A percentile compares a stretch with the other conserved stretches of the same genome.
Conservation (phyloP, 75 land plant genomes). For the Pinus albicaulis region DNA sequence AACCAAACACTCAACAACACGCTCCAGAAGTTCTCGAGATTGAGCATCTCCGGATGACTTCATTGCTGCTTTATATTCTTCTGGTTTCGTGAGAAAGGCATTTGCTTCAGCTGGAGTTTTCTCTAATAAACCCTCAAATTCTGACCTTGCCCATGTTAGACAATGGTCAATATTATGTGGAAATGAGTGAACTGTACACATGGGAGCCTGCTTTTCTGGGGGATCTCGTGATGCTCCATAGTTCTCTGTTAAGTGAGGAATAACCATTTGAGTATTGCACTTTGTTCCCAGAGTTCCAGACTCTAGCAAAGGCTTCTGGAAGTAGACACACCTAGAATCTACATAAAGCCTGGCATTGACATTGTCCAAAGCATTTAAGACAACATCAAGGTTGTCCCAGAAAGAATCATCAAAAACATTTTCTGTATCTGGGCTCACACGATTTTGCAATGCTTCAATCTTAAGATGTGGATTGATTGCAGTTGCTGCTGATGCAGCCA, state of each 20-base stretch:
- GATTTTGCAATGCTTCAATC: constrained; percentile 83
- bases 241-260: constrained; percentile 93
- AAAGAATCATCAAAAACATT: constrained; percentile 87
- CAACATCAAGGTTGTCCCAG: constrained; percentile 78
- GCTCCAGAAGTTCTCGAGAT: constrained; percentile 81
- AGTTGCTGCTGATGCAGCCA: constrained; percentile 80
- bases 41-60: constrained; percentile 90
- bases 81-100: constrained; percentile 57
- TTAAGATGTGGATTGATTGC: constrained; percentile 61
- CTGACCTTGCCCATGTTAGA: constrained; percentile 92
- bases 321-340: constrained; percentile 85
- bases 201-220: constrained; percentile 97
- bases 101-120: constrained; percentile 89
- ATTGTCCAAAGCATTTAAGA: constrained; percentile 89
- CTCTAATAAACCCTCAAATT: constrained; percentile 92
- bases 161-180: constrained; percentile 96
- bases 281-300: constrained; percentile 90
- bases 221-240: constrained; percentile 98
- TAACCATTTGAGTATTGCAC: constrained; percentile 98
- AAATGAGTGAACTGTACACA: constrained; percentile 97
- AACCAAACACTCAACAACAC: constrained; percentile 77
- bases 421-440: constrained; percentile 85
- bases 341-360: constrained; percentile 89
- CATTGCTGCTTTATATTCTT: constrained; percentile 64
- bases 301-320: constrained; percentile 91